Base-by-base conservation (phyloP, 805 yeast genomes). In the Hyphopichia homilentoma region DNA sequence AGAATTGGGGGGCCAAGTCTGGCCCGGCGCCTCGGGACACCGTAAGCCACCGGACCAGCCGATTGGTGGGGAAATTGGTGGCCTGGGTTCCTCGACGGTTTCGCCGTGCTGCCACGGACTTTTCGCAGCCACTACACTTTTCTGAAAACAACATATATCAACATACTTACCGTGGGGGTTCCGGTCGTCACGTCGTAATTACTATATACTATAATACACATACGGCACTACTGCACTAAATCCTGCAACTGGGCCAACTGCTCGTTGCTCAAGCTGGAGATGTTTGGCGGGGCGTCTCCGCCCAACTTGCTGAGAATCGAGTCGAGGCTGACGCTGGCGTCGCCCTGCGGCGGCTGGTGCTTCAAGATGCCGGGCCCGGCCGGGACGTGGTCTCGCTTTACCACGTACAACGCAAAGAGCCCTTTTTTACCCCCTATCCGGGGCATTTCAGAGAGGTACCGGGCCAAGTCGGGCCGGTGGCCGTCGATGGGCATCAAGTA, bases 401-500 rank as follows among this genome's bases (percentile, higher is more conserved):
- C 68, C 3, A 63, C 64, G 39, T 50, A 63, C 6, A 65, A 36
- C 3, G 61, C 65, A 45, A 47, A 59, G 30, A 61, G 40, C 1
- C 65, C 65, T 4, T 40, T 41, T 14, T 38, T 36, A 27, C 36
- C 34, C 25, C 34, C 49, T 16, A 27, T 19, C 25, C 39, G 39
- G 25, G 39, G 35, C 12, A 47, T 26, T 1, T 23, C 30, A 11
- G 27, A 14, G 26, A 59, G 43, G 34, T 50, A 55, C 13, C 29
- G 30, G 4, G 63, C 61, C 16, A 52, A 27, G 13, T 39, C 41
- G 4, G 18, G 27, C 24, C 45, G 49, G 13, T 43, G 30, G 31
- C 52, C 52, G 33, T 55, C 59, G 20, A 71, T 34, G 1, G 80
- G 69, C 18, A 79, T 53, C 33, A 82, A 40, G 50, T 81, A 82